These are phyloP conservation scores for Cinchona pubescens DNA, from an alignment of 257 asterid species.

Conservation along the genomic window DNA sequence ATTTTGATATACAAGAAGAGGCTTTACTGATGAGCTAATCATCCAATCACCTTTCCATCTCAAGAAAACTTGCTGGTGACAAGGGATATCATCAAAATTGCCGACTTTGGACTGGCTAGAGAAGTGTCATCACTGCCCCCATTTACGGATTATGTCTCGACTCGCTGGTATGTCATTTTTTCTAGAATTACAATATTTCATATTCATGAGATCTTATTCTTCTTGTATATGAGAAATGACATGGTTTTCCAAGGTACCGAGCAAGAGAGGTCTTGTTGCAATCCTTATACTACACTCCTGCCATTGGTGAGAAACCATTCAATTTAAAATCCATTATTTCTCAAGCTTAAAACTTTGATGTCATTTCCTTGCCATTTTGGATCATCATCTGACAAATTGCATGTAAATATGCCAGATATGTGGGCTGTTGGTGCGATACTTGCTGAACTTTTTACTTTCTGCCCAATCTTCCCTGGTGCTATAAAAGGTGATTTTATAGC, in stretches of 20 bases:
- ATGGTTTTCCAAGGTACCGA: constrained; percentile 67
- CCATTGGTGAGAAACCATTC: constrained; percentile 59
- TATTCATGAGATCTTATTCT: constrained; percentile 3
- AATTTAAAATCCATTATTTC: background rate
- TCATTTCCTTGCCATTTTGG: background rate
- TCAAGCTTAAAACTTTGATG: no score
- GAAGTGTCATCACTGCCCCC: constrained; percentile 89
- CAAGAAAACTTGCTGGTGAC: constrained; percentile 92
- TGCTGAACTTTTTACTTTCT: constrained; percentile 88
- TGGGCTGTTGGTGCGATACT: constrained; percentile 97
- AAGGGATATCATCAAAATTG: constrained; percentile 67
- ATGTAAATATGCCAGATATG: constrained; percentile 61
- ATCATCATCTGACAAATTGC: constrained; percentile 7
- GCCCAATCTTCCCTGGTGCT: constrained; percentile 95
- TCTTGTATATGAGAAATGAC: constrained; percentile 24
- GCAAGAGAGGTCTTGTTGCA: constrained; percentile 95
- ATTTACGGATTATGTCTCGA: constrained; percentile 94
- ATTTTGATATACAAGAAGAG: background rate
- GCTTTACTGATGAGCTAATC: constrained; percentile 19
- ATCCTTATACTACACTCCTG: constrained; percentile 72
- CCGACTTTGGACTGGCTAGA: constrained; percentile 98
- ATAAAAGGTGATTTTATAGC: constrained; percentile 66
- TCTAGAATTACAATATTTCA: constrained; percentile 5
- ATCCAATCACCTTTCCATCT: constrained; percentile 22
- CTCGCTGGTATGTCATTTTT: constrained; percentile 81